Base-by-base conservation (phyloP, 2,329 filamentous ascomycete genomes). In the Aureobasidium uvarum region DNA sequence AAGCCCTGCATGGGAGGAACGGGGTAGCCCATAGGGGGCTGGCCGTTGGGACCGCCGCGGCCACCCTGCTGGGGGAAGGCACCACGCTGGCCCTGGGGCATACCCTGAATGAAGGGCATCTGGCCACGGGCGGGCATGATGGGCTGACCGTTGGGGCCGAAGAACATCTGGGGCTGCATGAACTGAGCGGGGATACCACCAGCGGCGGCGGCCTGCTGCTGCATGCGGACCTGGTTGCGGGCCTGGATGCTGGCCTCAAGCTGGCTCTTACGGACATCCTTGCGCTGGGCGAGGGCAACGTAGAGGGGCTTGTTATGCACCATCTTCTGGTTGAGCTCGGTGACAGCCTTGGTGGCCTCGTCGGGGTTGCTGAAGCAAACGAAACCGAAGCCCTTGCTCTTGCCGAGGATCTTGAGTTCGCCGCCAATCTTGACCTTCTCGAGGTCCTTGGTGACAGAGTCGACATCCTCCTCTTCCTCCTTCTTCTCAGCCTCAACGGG, bases 321-420 rank as follows among this genome's bases (percentile, higher is more conserved):
- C 95, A 99, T 99, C 80, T 95, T 92, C 85, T 98, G 94, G 85
- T 99, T 99, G 92, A 98, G 97, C 81, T 99, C 95, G 68, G 93
- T 92, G 70, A 99, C 94, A 70, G 95, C 95, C 87, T 98, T 98
- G 82, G 94, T 97, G 71, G 95, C 95, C 79, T 99, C 95, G 74
- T 99, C 95, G 67, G 95, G 93, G 85, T 96, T 98, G 86, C 91
- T 95, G 85, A 99, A 99, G 90, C 95, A 99, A 76, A 99, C 95
- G 79, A 99, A 99, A 74, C 95, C 95, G 78, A 99, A 99, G 78
- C 95, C 95, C 86, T 98, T 99, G 89, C 92, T 96, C 90, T 98
- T 98, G 78, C 95, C 95, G 67, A 96, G 85, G 62, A 82, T 77
- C 78, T 85, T 86, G 81, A 86, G 86, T 74, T 85, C 81, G 64